Percentiles rank a stretch among this genome's conserved stretches.
Conservation (phyloP, 2,329 filamentous ascomycete genomes). For the Whalleya microplaca region DNA sequence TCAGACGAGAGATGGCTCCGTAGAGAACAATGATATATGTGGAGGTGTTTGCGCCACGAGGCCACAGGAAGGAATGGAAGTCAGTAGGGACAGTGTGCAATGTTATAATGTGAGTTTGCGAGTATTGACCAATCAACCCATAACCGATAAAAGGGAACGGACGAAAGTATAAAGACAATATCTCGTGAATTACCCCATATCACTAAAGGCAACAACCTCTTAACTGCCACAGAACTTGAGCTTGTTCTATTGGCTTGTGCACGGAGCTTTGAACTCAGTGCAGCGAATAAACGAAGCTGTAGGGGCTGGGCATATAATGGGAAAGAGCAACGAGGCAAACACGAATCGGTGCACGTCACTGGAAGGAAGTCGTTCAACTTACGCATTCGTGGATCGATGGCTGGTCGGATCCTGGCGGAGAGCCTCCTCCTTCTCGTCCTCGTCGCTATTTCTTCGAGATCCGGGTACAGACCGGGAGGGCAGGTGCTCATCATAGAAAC, state of each 20-base stretch:
- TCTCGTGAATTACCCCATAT: too few relatives aligned
- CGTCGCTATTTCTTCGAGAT: conserved; percentile 88
- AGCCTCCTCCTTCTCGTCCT: conserved; percentile 82
- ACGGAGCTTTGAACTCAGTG: too few relatives aligned
- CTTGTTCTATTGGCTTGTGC: too few relatives aligned
- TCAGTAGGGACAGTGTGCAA: neutral
- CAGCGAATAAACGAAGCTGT: too few relatives aligned
- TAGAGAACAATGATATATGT: neutral
- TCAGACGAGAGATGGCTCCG: neutral
- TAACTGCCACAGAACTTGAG: too few relatives aligned
- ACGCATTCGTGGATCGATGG: conserved; percentile 77
- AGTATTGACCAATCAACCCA: neutral
- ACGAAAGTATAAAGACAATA: too few relatives aligned
- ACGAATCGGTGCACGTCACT: conserved; percentile 3
- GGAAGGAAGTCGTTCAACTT: conserved; percentile 52
- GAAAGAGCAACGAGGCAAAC: conserved; percentile 1
- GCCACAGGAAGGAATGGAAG: too few relatives aligned
- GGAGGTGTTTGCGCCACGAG: neutral
- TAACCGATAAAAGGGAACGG: neutral
- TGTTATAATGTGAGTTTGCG: neutral
- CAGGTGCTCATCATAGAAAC: conserved; percentile 66
- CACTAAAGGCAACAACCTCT: too few relatives aligned
- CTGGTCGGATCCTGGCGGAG: conserved; percentile 71
- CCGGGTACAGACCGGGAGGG: conserved; percentile 85
- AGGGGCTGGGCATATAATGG: neutral